Conservation (phyloP, 148 eudicot genomes). For the Beta vulgaris region DNA sequence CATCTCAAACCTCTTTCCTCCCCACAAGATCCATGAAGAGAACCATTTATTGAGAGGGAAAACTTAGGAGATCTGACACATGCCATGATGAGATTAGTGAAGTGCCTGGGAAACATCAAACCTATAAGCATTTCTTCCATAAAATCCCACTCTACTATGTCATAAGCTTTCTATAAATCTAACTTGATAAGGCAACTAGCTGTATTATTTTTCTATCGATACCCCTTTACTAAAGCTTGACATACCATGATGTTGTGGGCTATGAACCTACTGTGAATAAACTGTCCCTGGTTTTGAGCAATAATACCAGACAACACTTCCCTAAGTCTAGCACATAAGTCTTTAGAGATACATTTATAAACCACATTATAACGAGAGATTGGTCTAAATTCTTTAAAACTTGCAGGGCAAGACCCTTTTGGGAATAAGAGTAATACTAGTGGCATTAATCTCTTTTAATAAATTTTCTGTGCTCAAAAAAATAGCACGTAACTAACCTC, state of each 20-base stretch:
- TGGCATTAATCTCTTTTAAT: background rate
- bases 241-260: background rate
- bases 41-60: too few species aligned
- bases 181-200: background rate
- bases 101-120: too few species aligned
- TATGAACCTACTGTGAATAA: background rate
- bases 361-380: background rate
- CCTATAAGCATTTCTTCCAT: too few species aligned
- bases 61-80: too few species aligned
- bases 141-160: too few species aligned
- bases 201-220: background rate
- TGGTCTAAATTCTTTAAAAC: background rate
- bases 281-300: background rate
- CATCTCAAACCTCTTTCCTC: too few species aligned
- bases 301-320: background rate
- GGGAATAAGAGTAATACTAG: background rate
- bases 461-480: too few species aligned
- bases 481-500: too few species aligned
- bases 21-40: too few species aligned
- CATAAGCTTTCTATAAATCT: too few species aligned
- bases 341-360: background rate
- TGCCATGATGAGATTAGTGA: too few species aligned
- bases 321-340: background rate
- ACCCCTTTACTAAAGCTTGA: background rate
- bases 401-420: background rate